Conservation (phyloP, 257 asterid species). For the Fraxinus excelsior region DNA sequence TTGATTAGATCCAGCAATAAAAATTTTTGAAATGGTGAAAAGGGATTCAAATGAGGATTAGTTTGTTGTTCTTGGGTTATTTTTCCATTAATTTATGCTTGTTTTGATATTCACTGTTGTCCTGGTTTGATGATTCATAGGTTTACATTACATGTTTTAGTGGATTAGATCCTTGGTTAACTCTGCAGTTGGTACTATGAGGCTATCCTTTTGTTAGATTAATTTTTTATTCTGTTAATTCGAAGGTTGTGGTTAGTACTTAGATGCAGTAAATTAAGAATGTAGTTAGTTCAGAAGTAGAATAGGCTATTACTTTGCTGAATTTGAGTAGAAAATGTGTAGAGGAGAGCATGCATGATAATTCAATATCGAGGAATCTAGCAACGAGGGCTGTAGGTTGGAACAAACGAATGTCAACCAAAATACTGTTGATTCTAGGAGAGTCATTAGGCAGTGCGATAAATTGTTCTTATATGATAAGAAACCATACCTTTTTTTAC, state of each 20-base stretch:
- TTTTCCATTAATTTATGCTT: too few species aligned
- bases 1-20: neutral
- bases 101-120: too few species aligned
- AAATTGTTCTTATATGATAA: neutral
- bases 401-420: too few species aligned
- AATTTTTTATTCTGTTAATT: neutral
- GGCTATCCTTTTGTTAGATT: neutral
- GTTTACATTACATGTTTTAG: neutral
- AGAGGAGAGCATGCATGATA: neutral
- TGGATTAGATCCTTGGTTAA: neutral
- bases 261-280: neutral
- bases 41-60: neutral
- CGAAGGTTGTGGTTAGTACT: neutral
- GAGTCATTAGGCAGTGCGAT: too few species aligned
- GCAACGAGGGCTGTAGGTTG: neutral
- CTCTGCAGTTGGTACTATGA: neutral
- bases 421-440: too few species aligned
- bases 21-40: neutral
- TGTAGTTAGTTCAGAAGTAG: neutral
- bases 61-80: neutral
- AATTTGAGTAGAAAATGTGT: neutral
- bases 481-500: too few species aligned
- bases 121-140: neutral
- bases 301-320: neutral
- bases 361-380: neutral